Base-by-base conservation (phyloP, 1,284 basidiomycete genomes). In the Pyrrhoderma lamaoense region DNA sequence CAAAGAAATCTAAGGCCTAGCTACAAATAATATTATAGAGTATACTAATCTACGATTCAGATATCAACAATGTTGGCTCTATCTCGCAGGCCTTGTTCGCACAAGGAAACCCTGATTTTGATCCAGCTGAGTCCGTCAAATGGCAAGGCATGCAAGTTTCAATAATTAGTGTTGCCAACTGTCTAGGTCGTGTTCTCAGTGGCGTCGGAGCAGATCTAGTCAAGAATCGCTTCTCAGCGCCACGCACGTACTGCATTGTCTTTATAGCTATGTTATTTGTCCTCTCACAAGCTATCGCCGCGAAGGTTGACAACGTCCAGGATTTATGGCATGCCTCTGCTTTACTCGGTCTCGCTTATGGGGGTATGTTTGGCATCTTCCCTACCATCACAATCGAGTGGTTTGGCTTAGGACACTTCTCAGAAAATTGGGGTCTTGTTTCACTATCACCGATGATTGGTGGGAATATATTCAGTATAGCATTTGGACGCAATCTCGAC, bases 21-120 rank as follows among this genome's bases (percentile, higher is more conserved):
- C 8, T 47, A 8, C 14, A 18, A n/a, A 48, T 42, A 14, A n/a
- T 18, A 25, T 40, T 34, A 3, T 38, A 36, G 11, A n/a, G 8
- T n/a, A 37, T 3, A 52, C 31, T 47, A 27, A 44, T 31, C 42
- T 37, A 31, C 36, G 19, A 4, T 25, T 13, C 58, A 89, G 86
- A 89, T 61, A 96, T 96, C 70, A 95, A 95, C 68, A 97, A 97
- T 59, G 91, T 92, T 19, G 93, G 93, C n/a, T 85, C 87, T 0
- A 91, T 96, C 64, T 82, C 93, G 0, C 84, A 90, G 62, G 89
- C 89, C 0, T 73, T 97, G 11, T 90, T 83, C 55, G 79, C 85
- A 11, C 74, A 84, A 55, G 77, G 77, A 5, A 76, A 83, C 44
- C 65, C 76, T 1, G 61, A 72, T 2, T 89, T 85, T 59, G 81